phyloP scores from a whole-genome alignment of 75 land plant species.

The Cryptomeria japonica region DNA sequence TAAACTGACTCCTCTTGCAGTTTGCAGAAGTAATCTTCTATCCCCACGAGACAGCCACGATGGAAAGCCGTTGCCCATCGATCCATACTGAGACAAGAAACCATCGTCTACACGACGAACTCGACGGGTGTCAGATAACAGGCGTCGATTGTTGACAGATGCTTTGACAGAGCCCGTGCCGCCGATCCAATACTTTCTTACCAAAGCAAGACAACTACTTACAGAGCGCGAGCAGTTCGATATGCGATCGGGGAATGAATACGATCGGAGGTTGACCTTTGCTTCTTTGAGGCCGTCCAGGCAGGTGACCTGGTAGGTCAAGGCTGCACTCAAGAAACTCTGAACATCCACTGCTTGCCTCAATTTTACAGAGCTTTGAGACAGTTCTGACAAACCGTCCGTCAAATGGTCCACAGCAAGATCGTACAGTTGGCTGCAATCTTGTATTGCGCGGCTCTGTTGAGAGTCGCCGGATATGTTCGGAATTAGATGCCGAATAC shows the following conservation, averaged over 20 bases:
- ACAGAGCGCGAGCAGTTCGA: constrained; percentile 19
- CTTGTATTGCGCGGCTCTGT: background rate
- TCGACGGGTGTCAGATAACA: background rate
- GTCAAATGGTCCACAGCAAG: background rate
- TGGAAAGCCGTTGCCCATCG: background rate
- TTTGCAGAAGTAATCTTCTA: background rate
- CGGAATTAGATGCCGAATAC: background rate
- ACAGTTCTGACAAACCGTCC: background rate
- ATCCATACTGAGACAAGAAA: background rate
- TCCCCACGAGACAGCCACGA: background rate
- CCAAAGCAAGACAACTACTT: constrained; percentile 41
- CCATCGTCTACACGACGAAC: background rate
- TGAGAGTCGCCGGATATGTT: background rate
- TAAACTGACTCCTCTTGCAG: background rate
- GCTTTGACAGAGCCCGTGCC: background rate
- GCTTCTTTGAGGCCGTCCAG: constrained; percentile 20
- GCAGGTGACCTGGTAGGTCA: constrained; percentile 25
- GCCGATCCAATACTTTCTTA: constrained; percentile 35
- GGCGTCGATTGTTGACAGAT: background rate
- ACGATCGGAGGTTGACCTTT: background rate
- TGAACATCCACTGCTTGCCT: background rate
- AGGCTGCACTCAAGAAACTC: constrained; percentile 22
- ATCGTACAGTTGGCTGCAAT: background rate
- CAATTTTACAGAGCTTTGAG: background rate
- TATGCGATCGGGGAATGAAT: background rate